Evolutionary conservation across 2,329 filamentous ascomycete species (phyloP).

Genomic region (Colletotrichum australisinense): DNA sequence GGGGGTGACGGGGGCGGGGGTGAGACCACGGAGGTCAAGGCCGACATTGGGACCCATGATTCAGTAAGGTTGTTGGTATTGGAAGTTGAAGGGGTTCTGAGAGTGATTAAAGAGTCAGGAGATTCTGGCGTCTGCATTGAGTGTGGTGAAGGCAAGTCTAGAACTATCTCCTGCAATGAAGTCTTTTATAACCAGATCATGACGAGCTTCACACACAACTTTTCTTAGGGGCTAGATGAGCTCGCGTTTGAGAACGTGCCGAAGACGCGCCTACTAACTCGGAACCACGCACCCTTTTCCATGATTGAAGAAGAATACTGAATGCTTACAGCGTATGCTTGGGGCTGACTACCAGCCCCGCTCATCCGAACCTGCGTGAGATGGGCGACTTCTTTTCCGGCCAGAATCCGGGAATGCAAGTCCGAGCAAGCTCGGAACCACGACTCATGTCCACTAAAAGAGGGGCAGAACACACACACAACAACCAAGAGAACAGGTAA

Average conservation of each 20-base stretch:
- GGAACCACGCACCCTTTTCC: neutral
- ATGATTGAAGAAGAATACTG: neutral
- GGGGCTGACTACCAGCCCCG: neutral
- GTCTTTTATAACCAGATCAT: slow-evolving; percentile 19
- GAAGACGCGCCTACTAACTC: slow-evolving; percentile 12
- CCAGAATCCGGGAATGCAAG: neutral
- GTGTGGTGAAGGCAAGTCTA: neutral
- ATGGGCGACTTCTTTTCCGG: slow-evolving; percentile 5
- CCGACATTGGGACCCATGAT: slow-evolving; percentile 40
- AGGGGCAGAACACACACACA: neutral
- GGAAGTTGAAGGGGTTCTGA: neutral
- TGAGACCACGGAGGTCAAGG: slow-evolving; percentile 60
- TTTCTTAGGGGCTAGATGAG: neutral
- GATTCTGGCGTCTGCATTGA: too few species aligned
- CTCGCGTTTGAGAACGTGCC: slow-evolving; percentile 18
- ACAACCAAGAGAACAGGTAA: neutral
- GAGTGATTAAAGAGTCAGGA: neutral
- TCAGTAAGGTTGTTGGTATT: neutral
- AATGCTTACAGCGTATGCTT: neutral
- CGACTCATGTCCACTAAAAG: neutral
- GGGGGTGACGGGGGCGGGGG: slow-evolving; percentile 62
- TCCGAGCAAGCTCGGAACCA: slow-evolving; percentile 22
- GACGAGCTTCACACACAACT: neutral
- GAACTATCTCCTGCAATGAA: neutral
- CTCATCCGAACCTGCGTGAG: neutral